phyloP scores from a whole-genome alignment of 2,329 filamentous ascomycete species.

The Trichoderma citrinoviride region DNA sequence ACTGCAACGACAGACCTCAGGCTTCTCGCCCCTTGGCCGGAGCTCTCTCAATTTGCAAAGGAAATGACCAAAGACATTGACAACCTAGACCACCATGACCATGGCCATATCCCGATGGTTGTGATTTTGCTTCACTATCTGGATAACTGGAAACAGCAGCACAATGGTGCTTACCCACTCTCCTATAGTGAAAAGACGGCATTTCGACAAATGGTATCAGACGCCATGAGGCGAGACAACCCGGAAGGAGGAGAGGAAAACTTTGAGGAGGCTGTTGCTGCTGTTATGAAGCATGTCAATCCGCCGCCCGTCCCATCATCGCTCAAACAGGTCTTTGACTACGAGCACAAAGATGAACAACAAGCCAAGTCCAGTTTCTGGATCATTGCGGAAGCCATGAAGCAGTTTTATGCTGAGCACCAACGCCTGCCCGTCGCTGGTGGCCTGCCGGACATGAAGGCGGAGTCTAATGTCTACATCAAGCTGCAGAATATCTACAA shows the following conservation, averaged over 20 bases:
- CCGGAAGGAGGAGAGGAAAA: constrained; percentile 92
- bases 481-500: constrained; percentile 92
- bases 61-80: constrained; percentile 69
- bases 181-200: constrained; percentile 82
- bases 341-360: constrained; percentile 40
- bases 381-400: constrained; percentile 79
- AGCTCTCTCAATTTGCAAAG: constrained; percentile 65
- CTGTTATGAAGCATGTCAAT: constrained; percentile 84
- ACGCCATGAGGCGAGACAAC: constrained; percentile 66
- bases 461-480: constrained; percentile 85
- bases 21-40: constrained; percentile 80
- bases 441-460: constrained; percentile 95
- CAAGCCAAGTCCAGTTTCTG: constrained; percentile 65
- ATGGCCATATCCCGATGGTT: constrained; percentile 89
- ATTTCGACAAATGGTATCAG: constrained; percentile 70
- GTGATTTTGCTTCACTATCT: constrained; percentile 80
- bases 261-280: constrained; percentile 85
- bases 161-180: constrained; percentile 66
- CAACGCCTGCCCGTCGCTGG: constrained; percentile 78
- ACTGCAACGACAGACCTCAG: constrained; percentile 82
- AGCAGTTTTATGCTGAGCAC: constrained; percentile 71
- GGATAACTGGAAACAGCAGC: constrained; percentile 70
- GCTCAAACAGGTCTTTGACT: constrained; percentile 75
- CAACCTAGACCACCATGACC: constrained; percentile 70
- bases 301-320: constrained; percentile 64